A percentile compares a stretch with the other conserved stretches of the same genome.
phyloP scores from a whole-genome alignment of 2,329 filamentous ascomycete genomes.

The Botrytis pseudocinerea region DNA sequence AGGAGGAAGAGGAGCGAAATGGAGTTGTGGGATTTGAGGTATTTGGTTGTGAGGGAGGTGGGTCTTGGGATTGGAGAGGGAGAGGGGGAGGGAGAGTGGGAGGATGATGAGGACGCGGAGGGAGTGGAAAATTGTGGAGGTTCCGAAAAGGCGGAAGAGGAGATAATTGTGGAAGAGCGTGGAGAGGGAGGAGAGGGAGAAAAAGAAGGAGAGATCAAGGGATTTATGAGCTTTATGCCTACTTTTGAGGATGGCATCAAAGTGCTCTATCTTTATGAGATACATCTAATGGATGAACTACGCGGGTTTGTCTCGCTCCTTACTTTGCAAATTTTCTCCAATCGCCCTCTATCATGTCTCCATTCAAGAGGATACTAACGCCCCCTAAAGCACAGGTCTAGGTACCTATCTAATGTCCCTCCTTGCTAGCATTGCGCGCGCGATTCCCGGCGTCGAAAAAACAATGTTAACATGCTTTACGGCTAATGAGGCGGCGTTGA shows the following conservation, averaged over 20 bases:
- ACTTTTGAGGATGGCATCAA: conserved; percentile 64
- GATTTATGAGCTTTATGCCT: conserved; percentile 70
- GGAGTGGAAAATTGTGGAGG: neutral
- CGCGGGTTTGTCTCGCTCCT: conserved; percentile 50
- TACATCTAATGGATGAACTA: conserved; percentile 62
- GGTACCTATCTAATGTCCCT: conserved; percentile 60
- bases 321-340: neutral
- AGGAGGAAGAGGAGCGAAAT: conserved; percentile 66
- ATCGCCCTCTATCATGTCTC: neutral
- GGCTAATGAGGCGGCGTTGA: conserved; percentile 56
- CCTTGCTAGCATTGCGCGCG: conserved; percentile 53
- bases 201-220: conserved; percentile 44
- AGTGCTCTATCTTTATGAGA: conserved; percentile 77
- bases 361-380: neutral
- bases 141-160: neutral
- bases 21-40: conserved; percentile 65
- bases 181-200: conserved; percentile 25
- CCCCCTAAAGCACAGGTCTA: conserved; percentile 56
- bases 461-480: conserved; percentile 74
- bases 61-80: conserved; percentile 51
- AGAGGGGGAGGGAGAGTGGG: conserved; percentile 56
- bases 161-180: neutral
- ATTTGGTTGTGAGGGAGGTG: conserved; percentile 57
- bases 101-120: conserved; percentile 47
- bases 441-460: conserved; percentile 59